Conservation (phyloP, 306 rosid species). For the Vigna unguiculata region DNA sequence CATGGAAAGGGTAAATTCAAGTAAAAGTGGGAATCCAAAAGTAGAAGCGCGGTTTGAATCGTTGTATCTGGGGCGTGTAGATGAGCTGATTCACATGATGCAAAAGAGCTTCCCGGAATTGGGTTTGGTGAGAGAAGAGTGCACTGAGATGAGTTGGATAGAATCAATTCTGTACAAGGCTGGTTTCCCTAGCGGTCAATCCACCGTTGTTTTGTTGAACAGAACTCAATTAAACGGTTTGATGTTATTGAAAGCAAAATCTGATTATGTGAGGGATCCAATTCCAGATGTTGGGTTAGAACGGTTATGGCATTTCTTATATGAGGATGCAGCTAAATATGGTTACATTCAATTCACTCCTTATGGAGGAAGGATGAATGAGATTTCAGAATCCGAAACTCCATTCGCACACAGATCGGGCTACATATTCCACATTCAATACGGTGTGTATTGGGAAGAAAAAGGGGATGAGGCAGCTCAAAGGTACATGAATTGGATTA, state of each 20-base stretch:
- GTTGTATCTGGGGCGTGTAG: constrained; percentile 49
- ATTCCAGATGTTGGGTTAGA: constrained; percentile 36
- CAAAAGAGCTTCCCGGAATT: constrained; percentile 49
- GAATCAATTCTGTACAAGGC: not conserved
- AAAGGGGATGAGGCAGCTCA: constrained; percentile 34
- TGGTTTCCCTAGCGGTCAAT: not conserved
- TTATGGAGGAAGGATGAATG: constrained; percentile 51
- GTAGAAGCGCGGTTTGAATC: too few relatives aligned
- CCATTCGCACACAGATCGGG: constrained; percentile 46
- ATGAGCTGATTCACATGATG: constrained; percentile 47
- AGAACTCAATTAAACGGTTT: not conserved
- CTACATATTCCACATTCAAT: constrained; percentile 26
- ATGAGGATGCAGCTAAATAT: constrained; percentile 34
- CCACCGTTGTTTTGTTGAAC: constrained; percentile 33
- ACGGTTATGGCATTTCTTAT: constrained; percentile 44
- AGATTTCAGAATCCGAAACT: constrained; percentile 45
- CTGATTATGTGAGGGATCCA: constrained; percentile 43
- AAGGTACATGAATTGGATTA: constrained; percentile 33
- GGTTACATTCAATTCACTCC: constrained; percentile 17
- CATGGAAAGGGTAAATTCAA: too few relatives aligned
- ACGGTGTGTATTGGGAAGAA: constrained; percentile 30
- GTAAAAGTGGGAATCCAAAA: too few relatives aligned
- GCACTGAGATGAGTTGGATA: not conserved
- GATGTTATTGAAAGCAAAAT: constrained; percentile 32
- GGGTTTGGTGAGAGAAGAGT: constrained; percentile 34